Conservation (phyloP, 1,139 yeast species). For the Blastobotrys malaysiensis region DNA sequence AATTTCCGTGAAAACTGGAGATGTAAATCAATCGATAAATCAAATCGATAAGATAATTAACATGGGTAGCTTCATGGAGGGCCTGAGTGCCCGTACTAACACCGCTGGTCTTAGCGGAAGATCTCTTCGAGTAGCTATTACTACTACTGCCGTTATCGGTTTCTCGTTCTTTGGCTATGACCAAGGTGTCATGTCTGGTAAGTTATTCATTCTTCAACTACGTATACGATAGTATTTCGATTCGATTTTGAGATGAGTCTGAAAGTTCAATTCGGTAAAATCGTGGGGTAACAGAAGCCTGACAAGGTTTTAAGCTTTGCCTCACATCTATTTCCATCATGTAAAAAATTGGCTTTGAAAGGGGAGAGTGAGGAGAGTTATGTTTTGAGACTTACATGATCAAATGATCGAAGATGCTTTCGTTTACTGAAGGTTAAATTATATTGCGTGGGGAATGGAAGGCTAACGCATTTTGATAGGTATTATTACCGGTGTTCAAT, state of each 20-base stretch:
- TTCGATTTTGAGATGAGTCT: neutral
- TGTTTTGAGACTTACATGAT: neutral
- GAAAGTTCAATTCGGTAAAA: neutral
- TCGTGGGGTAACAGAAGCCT: neutral
- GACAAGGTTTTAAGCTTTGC: neutral
- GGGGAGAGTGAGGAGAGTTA: neutral
- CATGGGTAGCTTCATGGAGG: neutral
- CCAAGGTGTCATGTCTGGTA: conserved; percentile 52
- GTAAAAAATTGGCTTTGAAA: neutral
- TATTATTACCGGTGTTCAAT: conserved; percentile 44
- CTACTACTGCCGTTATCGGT: conserved; percentile 53
- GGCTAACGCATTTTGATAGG: neutral
- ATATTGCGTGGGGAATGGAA: neutral
- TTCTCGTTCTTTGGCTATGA: conserved; percentile 74
- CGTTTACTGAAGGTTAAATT: neutral
- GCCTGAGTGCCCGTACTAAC: conserved; percentile 23
- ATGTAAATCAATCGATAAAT: neutral
- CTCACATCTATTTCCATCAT: neutral
- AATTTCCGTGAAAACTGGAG: neutral
- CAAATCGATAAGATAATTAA: neutral
- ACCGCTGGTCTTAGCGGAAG: conserved; percentile 40
- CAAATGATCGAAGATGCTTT: neutral
- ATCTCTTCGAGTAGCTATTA: conserved; percentile 43
- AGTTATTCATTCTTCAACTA: neutral
- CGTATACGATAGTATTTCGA: neutral